Conservation (phyloP, 306 rosid species). For the Prunus padus region DNA sequence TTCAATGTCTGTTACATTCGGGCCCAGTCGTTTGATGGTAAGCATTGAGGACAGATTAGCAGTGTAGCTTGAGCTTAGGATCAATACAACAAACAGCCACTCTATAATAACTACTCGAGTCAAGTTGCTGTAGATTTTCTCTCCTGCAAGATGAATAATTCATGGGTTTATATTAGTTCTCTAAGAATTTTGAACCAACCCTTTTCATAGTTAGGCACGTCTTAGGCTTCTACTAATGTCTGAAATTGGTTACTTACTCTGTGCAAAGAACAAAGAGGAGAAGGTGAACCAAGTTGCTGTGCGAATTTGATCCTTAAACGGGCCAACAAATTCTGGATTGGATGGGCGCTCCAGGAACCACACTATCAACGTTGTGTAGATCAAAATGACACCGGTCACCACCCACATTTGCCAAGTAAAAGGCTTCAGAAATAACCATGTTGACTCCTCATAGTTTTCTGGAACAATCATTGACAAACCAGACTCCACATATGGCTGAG, state of each 20-base stretch:
- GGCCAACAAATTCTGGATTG: constrained; percentile 52
- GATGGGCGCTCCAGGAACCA: constrained; percentile 54
- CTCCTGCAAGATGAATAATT: constrained; percentile 35
- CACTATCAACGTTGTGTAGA: constrained; percentile 50
- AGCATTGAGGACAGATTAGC: constrained; percentile 68
- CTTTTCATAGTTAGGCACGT: not conserved
- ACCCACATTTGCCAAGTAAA: constrained; percentile 63
- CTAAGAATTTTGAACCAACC: not conserved
- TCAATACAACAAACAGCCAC: constrained; percentile 57
- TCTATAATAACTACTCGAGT: constrained; percentile 42
- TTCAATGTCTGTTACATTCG: constrained; percentile 31
- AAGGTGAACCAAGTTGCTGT: constrained; percentile 57
- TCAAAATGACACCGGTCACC: constrained; percentile 34
- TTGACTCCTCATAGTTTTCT: constrained; percentile 26
- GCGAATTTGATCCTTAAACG: constrained; percentile 43
- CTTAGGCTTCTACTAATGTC: not conserved
- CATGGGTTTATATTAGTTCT: not conserved
- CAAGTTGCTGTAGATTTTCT: constrained; percentile 41
- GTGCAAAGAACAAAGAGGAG: constrained; percentile 69
- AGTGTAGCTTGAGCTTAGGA: constrained; percentile 65
- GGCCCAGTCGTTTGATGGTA: constrained; percentile 34
- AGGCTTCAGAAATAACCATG: constrained; percentile 62
- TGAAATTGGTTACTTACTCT: constrained; percentile 42
- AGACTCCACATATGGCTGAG: constrained; percentile 59
- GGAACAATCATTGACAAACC: constrained; percentile 65